These are phyloP conservation scores for Carex kokanica DNA, from an alignment of 176 grass and related monocot species.

Conservation along the genomic window DNA sequence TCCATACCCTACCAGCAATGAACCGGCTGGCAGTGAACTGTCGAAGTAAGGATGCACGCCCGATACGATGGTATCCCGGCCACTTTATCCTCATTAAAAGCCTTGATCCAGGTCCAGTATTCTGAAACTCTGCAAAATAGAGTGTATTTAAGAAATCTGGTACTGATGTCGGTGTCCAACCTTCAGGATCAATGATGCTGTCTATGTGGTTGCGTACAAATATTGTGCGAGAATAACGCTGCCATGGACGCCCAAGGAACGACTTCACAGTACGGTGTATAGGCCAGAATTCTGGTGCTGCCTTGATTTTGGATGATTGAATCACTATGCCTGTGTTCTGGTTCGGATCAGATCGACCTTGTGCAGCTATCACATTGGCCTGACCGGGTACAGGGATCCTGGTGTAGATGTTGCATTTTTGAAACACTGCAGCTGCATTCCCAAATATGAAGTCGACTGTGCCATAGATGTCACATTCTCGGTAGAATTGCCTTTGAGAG, in stretches of 20 bases:
- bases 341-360: conserved; percentile 27
- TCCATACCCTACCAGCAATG: conserved; percentile 41
- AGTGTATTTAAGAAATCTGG: conserved; percentile 27
- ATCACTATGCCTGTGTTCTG: conserved; percentile 35
- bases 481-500: conserved; percentile 30
- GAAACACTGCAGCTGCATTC: conserved; percentile 27
- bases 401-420: conserved; percentile 27
- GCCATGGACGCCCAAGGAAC: conserved; percentile 35
- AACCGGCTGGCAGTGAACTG: conserved; percentile 36
- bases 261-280: conserved; percentile 16
- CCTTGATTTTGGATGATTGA: conserved; percentile 17
- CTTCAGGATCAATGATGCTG: conserved; percentile 28
- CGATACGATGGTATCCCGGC: conserved; percentile 32
- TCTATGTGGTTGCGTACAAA: conserved; percentile 25
- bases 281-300: conserved; percentile 13
- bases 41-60: neutral
- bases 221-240: conserved; percentile 13
- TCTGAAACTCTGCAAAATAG: conserved; percentile 42
- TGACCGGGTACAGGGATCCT: conserved; percentile 19
- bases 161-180: conserved; percentile 28
- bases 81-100: conserved; percentile 28
- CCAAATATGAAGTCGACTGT: conserved; percentile 37
- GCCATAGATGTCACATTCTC: conserved; percentile 33
- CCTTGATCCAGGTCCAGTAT: conserved; percentile 40
- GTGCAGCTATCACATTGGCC: conserved; percentile 29